These are phyloP conservation scores for Diplotaxis tenuifolia DNA, from an alignment of 345 rosid genomes.

Conservation along the genomic window DNA sequence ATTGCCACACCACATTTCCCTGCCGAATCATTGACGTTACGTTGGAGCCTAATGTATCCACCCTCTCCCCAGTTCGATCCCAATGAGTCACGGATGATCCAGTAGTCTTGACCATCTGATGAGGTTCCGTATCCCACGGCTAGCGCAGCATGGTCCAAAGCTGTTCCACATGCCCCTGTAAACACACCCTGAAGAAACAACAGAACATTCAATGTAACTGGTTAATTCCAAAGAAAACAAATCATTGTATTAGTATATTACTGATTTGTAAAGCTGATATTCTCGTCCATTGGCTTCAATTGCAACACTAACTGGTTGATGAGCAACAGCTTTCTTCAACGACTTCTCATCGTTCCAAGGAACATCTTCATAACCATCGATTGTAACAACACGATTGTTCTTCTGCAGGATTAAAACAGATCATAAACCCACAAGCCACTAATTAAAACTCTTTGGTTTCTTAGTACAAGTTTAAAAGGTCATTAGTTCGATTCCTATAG, in stretches of 20 bases:
- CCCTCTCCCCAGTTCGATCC: conserved; percentile 23
- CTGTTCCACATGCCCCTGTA: conserved; percentile 27
- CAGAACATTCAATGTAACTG: background rate
- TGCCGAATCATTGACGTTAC: background rate
- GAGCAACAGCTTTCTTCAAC: conserved; percentile 58
- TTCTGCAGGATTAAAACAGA: conserved; percentile 24
- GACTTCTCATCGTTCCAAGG: conserved; percentile 56
- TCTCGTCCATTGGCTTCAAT: conserved; percentile 70
- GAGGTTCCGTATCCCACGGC: conserved; percentile 26
- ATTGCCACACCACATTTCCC: background rate
- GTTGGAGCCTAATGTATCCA: conserved; percentile 25
- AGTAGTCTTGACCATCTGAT: conserved; percentile 13
- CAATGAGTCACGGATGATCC: conserved; percentile 21
- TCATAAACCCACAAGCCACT: background rate
- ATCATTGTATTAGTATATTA: conserved; percentile 16
- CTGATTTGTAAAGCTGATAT: conserved; percentile 59
- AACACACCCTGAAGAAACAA: conserved; percentile 30
- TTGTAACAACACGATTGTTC: conserved; percentile 46
- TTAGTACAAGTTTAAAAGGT: too few species aligned
- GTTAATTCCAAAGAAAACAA: background rate
- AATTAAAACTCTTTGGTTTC: background rate
- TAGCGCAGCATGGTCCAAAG: background rate
- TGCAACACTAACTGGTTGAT: conserved; percentile 69
- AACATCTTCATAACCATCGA: conserved; percentile 63
- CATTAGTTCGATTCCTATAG: too few species aligned